These are phyloP conservation scores for Osmanthus fragrans DNA, from an alignment of 257 asterid species.

Conservation along the genomic window DNA sequence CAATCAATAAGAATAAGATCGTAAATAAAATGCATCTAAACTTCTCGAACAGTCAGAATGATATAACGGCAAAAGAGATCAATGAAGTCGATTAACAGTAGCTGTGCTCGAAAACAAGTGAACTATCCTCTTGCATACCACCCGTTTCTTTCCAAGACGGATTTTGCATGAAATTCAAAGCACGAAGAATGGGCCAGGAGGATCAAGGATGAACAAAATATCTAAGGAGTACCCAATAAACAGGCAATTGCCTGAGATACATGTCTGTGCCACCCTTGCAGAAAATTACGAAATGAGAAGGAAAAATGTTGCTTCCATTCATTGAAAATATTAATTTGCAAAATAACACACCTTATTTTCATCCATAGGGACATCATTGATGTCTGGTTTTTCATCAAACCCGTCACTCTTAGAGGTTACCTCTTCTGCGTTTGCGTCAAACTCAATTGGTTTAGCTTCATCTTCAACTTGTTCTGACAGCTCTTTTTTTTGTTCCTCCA, in stretches of 20 bases:
- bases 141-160: not conserved
- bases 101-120: not conserved
- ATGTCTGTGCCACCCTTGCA: not conserved
- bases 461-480: constrained; percentile 64
- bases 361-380: constrained; percentile 75
- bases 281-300: not conserved
- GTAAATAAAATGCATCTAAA: not conserved
- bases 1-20: constrained; percentile 3
- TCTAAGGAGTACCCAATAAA: not conserved
- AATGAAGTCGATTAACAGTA: not conserved
- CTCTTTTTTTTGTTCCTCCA: constrained; percentile 83
- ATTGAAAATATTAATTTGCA: not conserved
- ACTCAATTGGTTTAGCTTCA: constrained; percentile 58
- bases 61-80: not conserved
- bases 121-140: not conserved
- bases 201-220: too few species aligned
- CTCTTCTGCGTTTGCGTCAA: constrained; percentile 37
- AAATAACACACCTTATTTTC: constrained; percentile 53
- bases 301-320: not conserved
- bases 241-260: not conserved
- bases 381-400: constrained; percentile 83
- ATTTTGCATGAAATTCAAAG: not conserved
- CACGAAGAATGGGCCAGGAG: not conserved
- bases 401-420: constrained; percentile 49
- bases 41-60: not conserved